Evolutionary conservation across 768 basidiomycete species (phyloP).

Genomic region (Termitomyces sp.): DNA sequence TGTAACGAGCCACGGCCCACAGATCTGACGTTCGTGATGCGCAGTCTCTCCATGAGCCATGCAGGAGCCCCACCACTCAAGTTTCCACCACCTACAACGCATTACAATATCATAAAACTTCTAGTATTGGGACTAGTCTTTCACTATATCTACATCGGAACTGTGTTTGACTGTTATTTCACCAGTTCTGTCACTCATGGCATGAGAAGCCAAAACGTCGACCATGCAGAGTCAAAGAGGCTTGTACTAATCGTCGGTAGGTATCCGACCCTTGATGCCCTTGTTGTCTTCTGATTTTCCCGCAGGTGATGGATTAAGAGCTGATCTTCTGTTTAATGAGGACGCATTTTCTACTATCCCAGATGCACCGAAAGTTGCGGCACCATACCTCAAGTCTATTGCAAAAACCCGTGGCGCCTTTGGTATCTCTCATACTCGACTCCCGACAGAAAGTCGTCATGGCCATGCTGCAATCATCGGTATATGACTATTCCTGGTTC

Average conservation of each 20-base stretch:
- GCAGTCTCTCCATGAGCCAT: too few species aligned
- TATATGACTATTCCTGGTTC: slow-evolving; percentile 22
- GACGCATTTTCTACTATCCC: slow-evolving; percentile 57
- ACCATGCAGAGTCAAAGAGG: slow-evolving; percentile 55
- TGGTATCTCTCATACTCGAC: slow-evolving; percentile 81
- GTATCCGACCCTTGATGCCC: slow-evolving; percentile 13
- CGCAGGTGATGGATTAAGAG: slow-evolving; percentile 78
- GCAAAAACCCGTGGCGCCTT: slow-evolving; percentile 67
- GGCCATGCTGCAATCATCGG: slow-evolving; percentile 90
- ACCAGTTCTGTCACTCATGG: slow-evolving; percentile 79
- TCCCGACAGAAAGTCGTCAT: slow-evolving; percentile 85
- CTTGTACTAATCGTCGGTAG: slow-evolving; percentile 79
- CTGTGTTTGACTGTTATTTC: slow-evolving; percentile 87
- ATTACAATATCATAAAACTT: slow-evolving; percentile 41
- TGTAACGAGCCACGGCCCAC: too few species aligned
- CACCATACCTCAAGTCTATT: slow-evolving; percentile 72
- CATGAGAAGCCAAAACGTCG: slow-evolving; percentile 54
- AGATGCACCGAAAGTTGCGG: slow-evolving; percentile 55
- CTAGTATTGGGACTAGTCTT: slow-evolving; percentile 70
- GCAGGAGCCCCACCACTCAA: neutral
- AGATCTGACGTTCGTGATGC: too few species aligned
- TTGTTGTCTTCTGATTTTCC: neutral
- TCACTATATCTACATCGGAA: slow-evolving; percentile 68
- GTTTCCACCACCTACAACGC: neutral
- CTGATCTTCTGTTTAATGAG: slow-evolving; percentile 69